phyloP scores from a whole-genome alignment of 306 rosid genomes.

The Inga oerstediana region DNA sequence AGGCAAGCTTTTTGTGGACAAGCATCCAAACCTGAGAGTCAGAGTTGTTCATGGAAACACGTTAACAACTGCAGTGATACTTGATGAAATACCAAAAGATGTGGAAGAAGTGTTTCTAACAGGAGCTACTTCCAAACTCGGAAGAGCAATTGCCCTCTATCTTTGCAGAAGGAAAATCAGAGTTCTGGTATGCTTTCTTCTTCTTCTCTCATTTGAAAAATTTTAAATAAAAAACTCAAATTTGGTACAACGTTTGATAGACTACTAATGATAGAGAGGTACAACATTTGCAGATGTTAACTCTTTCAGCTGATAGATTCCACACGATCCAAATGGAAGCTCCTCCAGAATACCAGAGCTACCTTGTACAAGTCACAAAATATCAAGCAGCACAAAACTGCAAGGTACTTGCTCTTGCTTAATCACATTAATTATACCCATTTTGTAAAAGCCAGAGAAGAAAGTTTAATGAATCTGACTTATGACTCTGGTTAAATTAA shows the following conservation, averaged over 20 bases:
- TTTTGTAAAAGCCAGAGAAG: background rate
- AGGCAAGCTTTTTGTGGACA: slow-evolving; percentile 92
- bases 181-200: slow-evolving; percentile 64
- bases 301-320: slow-evolving; percentile 85
- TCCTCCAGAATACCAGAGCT: slow-evolving; percentile 72
- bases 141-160: slow-evolving; percentile 95
- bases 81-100: slow-evolving; percentile 72
- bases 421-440: background rate
- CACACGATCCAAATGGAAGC: slow-evolving; percentile 85
- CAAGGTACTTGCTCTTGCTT: slow-evolving; percentile 52
- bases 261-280: background rate
- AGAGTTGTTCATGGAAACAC: slow-evolving; percentile 99
- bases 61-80: slow-evolving; percentile 92
- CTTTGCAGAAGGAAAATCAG: slow-evolving; percentile 82
- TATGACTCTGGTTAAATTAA: background rate
- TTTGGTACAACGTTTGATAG: background rate
- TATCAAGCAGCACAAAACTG: slow-evolving; percentile 89
- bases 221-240: too few species aligned
- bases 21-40: slow-evolving; percentile 85
- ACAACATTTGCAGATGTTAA: slow-evolving; percentile 71
- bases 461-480: background rate
- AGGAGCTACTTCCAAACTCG: slow-evolving; percentile 98
- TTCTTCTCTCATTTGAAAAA: background rate
- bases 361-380: slow-evolving; percentile 90
- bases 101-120: slow-evolving; percentile 83